Base-by-base conservation (phyloP, 176 grass and related monocot genomes). In the Oryza meridionalis region DNA sequence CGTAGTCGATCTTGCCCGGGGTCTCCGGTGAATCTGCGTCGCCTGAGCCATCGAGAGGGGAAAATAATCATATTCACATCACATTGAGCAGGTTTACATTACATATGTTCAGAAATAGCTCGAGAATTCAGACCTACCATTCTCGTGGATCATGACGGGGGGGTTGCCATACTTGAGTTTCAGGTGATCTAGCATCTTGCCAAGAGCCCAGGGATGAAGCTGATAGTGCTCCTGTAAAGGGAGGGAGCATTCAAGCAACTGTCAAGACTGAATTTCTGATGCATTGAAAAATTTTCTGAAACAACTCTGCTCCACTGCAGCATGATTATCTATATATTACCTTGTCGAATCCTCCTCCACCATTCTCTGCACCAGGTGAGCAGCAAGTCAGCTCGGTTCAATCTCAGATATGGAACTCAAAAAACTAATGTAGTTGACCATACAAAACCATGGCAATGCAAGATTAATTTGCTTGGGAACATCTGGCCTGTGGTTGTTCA, bases 61-160 rank as follows among this genome's bases (percentile, higher is more conserved):
- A 35, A 12, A 49, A 9, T 11, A 14, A 15, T 49, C 11, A 49
- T 49, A 49, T 15, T 15, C 13, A 4, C 46, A 49, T 49, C 11
- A 10, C 9, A 43, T 2, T 43, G 42, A 43, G 9, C 42, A 12
- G 1, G 13, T 49, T 43, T 43, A 43, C 2, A 43, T 43, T 43
- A 10, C 42, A 11, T 43, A 46, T 65, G 21, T 44, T 19, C 21
- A 51, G 72, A 58, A 58, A n/a, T n/a, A 58, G 53, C 7, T 58
- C 53, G 53, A 58, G 19, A 72, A 7, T 22, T 26, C 46, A 55
- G 21, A 11, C 12, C 3, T 86, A 94, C 91, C 94, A 16, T 94
- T 97, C 86, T 97, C 89, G 59, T 97, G 89, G 75, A 97, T 92
- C 49, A 90, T 14, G 21, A 94, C 47, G 1, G 85, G 87, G 26